A percentile compares a stretch with the other conserved stretches of the same genome.
Evolutionary conservation across 106 monocot genomes (phyloP).

Genomic region (Hemerocallis citrina): DNA sequence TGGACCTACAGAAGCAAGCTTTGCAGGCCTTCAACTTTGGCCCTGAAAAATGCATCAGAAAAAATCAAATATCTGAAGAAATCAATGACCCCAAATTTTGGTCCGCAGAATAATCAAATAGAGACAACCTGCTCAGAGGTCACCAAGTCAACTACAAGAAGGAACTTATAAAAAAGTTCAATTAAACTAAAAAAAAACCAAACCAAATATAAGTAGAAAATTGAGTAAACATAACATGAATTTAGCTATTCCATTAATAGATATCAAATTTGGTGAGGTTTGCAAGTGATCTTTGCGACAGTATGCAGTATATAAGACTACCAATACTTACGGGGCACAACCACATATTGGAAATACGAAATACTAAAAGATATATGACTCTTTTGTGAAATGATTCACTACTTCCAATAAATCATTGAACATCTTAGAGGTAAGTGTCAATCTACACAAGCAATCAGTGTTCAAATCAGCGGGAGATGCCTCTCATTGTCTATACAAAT

Average conservation of each 20-base stretch:
- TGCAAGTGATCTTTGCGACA: not conserved
- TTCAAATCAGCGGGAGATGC: slow-evolving; percentile 1
- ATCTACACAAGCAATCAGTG: not conserved
- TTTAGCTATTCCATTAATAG: not conserved
- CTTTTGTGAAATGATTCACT: not conserved
- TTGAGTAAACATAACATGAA: not conserved
- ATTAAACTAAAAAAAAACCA: not conserved
- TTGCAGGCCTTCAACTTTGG: slow-evolving; percentile 56
- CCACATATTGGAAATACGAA: not conserved
- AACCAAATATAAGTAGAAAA: not conserved
- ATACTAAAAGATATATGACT: not conserved
- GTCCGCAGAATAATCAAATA: not conserved
- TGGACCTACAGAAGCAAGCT: slow-evolving; percentile 52
- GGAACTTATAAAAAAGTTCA: not conserved
- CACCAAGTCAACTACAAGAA: not conserved
- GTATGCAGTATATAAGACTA: not conserved
- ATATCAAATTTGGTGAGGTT: not conserved
- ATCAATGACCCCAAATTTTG: not conserved
- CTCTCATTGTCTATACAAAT: not conserved
- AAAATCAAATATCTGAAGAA: slow-evolving; percentile 28
- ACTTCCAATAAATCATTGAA: not conserved
- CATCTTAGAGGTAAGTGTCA: not conserved
- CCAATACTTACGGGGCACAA: not conserved
- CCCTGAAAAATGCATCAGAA: slow-evolving; percentile 58
- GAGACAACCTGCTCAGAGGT: not conserved